Conservation (phyloP, 192 early-diverging fungal genomes). For the Backusella liffmaniae region DNA sequence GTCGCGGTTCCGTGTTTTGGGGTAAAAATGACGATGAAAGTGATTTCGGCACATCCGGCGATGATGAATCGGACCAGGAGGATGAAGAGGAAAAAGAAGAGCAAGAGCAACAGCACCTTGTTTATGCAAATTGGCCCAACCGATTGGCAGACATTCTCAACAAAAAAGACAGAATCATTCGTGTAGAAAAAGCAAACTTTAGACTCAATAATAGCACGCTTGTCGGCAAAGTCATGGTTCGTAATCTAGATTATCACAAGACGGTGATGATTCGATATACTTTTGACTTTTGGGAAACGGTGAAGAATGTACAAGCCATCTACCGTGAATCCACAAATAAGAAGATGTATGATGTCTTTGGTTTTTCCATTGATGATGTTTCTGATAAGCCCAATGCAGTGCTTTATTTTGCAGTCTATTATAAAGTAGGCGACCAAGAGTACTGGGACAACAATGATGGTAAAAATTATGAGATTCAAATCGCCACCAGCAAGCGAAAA, state of each 20-base stretch:
- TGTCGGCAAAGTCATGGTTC: conserved; percentile 66
- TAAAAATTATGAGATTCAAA: conserved; percentile 73
- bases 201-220: background rate
- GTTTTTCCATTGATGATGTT: conserved; percentile 35
- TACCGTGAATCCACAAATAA: conserved; percentile 53
- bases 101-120: background rate
- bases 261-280: conserved; percentile 73
- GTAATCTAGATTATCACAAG: conserved; percentile 88
- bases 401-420: conserved; percentile 67
- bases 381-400: conserved; percentile 40
- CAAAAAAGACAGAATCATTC: conserved; percentile 1
- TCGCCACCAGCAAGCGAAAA: conserved; percentile 11
- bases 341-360: conserved; percentile 59
- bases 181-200: conserved; percentile 1
- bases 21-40: conserved; percentile 1
- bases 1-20: conserved; percentile 37
- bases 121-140: conserved; percentile 10
- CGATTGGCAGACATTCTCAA: conserved; percentile 7
- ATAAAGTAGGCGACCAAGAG: conserved; percentile 65
- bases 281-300: conserved; percentile 77
- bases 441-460: conserved; percentile 94
- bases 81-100: background rate
- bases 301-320: conserved; percentile 59
- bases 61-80: background rate
- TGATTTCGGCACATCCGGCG: background rate